These are phyloP conservation scores for Puccinellia tenuiflora DNA, from an alignment of 176 grass and related monocot genomes.

Conservation along the genomic window DNA sequence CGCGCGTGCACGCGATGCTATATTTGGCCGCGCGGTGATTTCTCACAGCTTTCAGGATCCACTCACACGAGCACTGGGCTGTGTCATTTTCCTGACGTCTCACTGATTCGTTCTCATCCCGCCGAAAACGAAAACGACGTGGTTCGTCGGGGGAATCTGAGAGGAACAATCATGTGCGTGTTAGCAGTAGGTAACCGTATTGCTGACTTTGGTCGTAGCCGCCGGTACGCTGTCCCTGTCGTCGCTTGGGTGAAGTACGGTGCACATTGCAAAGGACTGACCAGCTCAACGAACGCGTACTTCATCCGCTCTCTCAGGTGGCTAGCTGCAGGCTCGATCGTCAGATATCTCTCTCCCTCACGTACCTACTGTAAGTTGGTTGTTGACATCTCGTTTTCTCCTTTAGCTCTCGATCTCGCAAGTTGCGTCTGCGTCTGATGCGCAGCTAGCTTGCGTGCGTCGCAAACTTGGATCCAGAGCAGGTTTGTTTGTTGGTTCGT, in stretches of 20 bases:
- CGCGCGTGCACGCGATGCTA: too few species aligned
- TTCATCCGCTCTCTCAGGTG: background rate
- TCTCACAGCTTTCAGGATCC: too few species aligned
- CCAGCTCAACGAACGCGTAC: background rate
- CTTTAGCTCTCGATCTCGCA: background rate
- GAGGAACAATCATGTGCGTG: background rate
- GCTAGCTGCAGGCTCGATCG: too few species aligned
- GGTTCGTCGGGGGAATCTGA: background rate
- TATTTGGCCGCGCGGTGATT: too few species aligned
- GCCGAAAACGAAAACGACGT: too few species aligned
- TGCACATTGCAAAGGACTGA: background rate
- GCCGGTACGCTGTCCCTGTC: background rate
- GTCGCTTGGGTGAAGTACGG: background rate
- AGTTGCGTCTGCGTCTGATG: background rate
- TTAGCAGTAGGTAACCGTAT: background rate
- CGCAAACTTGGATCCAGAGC: background rate
- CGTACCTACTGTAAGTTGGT: too few species aligned
- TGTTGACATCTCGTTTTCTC: conserved; percentile 3
- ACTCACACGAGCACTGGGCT: too few species aligned
- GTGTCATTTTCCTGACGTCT: too few species aligned
- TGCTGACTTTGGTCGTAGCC: background rate
- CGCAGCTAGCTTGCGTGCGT: background rate
- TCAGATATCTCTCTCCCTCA: too few species aligned
- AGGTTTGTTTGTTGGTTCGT: background rate
- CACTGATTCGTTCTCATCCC: too few species aligned